These are phyloP conservation scores for Allantophomopsis lycopodina DNA, from an alignment of 2,329 filamentous ascomycete genomes.

Conservation along the genomic window DNA sequence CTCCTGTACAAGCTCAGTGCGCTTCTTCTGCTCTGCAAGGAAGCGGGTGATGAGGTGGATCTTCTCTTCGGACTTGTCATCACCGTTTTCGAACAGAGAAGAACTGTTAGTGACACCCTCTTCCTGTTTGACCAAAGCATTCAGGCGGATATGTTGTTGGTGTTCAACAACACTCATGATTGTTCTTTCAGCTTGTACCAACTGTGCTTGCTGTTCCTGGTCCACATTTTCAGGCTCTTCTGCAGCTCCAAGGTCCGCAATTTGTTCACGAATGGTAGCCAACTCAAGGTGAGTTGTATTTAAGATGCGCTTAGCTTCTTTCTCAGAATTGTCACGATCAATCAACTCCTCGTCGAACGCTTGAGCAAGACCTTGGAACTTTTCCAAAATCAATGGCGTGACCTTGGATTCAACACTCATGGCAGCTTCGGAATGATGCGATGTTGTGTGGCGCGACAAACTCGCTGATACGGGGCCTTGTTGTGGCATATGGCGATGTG, in stretches of 20 bases:
- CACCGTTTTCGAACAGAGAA: constrained; percentile 8
- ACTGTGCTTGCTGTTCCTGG: constrained; percentile 9
- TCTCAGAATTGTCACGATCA: constrained; percentile 58
- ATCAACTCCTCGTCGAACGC: constrained; percentile 64
- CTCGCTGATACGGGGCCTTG: constrained; percentile 21
- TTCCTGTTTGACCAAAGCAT: constrained; percentile 27
- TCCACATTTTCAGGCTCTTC: constrained; percentile 9
- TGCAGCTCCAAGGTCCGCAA: constrained; percentile 32
- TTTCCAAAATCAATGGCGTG: constrained; percentile 54
- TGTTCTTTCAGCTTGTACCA: constrained; percentile 6
- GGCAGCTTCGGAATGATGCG: constrained; percentile 47
- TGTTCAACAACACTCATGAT: constrained; percentile 21
- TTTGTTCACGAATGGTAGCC: constrained; percentile 41
- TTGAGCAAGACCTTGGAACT: constrained; percentile 55
- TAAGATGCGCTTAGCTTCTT: constrained; percentile 52
- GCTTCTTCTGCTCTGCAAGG: constrained; percentile 36
- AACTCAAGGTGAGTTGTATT: constrained; percentile 56
- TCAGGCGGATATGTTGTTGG: constrained; percentile 29
- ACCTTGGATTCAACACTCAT: constrained; percentile 58
- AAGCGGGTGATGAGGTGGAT: constrained; percentile 35
- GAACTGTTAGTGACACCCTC: constrained; percentile 24
- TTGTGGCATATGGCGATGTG: constrained; percentile 38
- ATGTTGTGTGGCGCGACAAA: constrained; percentile 4
- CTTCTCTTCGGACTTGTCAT: constrained; percentile 3
- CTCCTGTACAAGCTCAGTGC: constrained; percentile 43